These are phyloP conservation scores for Daldinia bambusicola DNA, from an alignment of 495 filamentous ascomycete genomes.

Conservation along the genomic window DNA sequence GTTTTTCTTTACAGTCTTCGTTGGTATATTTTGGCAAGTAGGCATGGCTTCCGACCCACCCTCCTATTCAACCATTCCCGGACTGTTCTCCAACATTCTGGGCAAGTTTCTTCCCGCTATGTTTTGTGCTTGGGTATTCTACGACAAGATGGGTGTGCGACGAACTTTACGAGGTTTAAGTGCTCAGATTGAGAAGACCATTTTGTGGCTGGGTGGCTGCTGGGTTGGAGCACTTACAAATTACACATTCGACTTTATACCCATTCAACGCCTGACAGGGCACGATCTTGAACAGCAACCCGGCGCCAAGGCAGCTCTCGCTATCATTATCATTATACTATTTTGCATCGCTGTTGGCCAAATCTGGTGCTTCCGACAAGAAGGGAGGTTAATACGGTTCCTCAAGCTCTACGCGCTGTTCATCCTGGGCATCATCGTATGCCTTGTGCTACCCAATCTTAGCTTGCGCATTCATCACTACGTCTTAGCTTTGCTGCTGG, in stretches of 20 bases:
- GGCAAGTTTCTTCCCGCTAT: constrained; percentile 81
- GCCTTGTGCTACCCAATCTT: constrained; percentile 80
- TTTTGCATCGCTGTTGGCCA: constrained; percentile 71
- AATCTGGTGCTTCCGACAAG: constrained; percentile 77
- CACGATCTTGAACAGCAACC: constrained; percentile 81
- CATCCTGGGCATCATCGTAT: constrained; percentile 66
- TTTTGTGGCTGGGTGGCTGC: constrained; percentile 77
- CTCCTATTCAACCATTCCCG: constrained; percentile 57
- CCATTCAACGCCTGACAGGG: constrained; percentile 79
- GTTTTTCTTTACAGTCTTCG: constrained; percentile 78
- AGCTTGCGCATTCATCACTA: constrained; percentile 94
- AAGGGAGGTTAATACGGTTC: constrained; percentile 74
- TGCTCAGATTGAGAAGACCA: constrained; percentile 74
- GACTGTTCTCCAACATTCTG: constrained; percentile 73
- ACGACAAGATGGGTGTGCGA: constrained; percentile 69
- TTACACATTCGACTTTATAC: constrained; percentile 85
- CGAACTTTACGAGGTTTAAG: constrained; percentile 65
- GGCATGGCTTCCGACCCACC: constrained; percentile 83
- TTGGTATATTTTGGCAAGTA: constrained; percentile 79
- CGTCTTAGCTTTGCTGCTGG: constrained; percentile 81
- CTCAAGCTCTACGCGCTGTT: constrained; percentile 75
- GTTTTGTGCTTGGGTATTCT: constrained; percentile 79
- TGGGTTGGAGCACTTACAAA: constrained; percentile 87
- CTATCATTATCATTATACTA: constrained; percentile 71
- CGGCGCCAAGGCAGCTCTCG: constrained; percentile 76